Conservation (phyloP, 495 filamentous ascomycete genomes). For the Podospora conica region DNA sequence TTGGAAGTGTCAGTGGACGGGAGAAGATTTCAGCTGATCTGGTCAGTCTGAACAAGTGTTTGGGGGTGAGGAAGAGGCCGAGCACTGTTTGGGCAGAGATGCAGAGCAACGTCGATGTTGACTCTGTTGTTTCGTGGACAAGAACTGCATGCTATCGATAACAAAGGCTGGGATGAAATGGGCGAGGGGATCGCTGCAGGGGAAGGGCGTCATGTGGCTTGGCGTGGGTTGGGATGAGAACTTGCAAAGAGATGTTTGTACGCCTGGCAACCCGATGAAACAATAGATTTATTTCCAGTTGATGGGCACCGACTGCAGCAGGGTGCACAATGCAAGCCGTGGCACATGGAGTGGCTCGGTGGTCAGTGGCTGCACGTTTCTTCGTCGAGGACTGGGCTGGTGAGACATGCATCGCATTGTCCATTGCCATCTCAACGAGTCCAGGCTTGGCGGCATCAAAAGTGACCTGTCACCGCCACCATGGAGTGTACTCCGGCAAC, state of each 20-base stretch:
- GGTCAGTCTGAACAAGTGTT: neutral
- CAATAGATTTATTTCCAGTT: constrained; percentile 20
- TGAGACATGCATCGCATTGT: neutral
- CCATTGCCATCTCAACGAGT: neutral
- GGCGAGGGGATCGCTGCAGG: neutral
- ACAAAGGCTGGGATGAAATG: neutral
- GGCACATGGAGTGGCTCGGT: neutral
- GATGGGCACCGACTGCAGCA: neutral
- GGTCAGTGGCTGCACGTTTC: neutral
- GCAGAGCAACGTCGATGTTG: neutral
- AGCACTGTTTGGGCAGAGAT: neutral
- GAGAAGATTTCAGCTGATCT: neutral
- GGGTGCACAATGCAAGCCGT: constrained; percentile 3
- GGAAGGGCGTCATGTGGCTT: neutral
- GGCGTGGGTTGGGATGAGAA: neutral
- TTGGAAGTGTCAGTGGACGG: no score
- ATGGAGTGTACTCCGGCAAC: no score
- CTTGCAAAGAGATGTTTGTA: constrained; percentile 3
- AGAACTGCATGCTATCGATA: neutral
- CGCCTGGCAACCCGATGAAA: constrained; percentile 18
- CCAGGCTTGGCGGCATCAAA: neutral
- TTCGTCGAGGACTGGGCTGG: neutral
- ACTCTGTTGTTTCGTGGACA: neutral
- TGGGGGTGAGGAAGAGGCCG: neutral
- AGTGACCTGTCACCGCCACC: neutral